These are phyloP conservation scores for Pestalotiopsis sp. DNA, from an alignment of 2,329 filamentous ascomycete genomes.

Conservation along the genomic window DNA sequence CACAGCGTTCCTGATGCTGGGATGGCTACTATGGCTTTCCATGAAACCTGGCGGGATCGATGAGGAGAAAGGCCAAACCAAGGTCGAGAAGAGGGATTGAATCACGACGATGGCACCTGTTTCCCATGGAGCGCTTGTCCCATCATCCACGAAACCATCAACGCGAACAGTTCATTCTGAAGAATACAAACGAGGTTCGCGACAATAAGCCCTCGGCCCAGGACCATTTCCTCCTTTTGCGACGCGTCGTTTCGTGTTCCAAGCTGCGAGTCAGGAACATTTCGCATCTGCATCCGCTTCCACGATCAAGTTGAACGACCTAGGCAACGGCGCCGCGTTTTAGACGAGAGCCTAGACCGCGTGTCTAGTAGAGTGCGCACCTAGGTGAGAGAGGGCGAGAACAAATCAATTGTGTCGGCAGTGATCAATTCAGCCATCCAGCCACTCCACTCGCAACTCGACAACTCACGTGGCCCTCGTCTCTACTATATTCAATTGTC, in stretches of 20 bases:
- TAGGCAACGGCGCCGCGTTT: background rate
- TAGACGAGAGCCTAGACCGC: background rate
- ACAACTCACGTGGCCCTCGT: background rate
- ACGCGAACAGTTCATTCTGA: background rate
- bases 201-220: background rate
- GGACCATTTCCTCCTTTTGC: background rate
- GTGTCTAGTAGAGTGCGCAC: background rate
- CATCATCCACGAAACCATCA: background rate
- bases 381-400: background rate
- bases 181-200: background rate
- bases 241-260: background rate
- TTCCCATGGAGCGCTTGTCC: no score
- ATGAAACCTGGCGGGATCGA: background rate
- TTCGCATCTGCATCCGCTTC: no score
- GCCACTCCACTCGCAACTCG: background rate
- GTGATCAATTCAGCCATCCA: no score
- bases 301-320: background rate
- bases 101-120: no score
- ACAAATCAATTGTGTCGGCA: no score
- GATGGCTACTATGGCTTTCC: background rate
- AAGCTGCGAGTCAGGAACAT: background rate
- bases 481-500: background rate
- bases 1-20: background rate
- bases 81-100: no score
- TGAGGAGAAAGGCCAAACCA: background rate